These are phyloP conservation scores for Samsoniella hepiali DNA, from an alignment of 2,329 filamentous ascomycete genomes.

Conservation along the genomic window DNA sequence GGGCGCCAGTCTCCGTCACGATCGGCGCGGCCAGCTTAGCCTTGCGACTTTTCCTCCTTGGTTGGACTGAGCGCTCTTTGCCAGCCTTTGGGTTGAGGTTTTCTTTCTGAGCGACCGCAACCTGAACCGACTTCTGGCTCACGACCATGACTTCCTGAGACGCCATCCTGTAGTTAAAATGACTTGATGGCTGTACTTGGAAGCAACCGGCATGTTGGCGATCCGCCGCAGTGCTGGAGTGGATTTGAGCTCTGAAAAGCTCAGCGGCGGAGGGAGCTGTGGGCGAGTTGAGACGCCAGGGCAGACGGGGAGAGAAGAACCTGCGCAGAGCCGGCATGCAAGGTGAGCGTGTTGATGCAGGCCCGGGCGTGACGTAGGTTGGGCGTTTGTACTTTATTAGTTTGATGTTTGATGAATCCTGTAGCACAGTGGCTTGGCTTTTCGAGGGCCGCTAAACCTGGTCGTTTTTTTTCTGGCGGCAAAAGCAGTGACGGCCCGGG, in stretches of 20 bases:
- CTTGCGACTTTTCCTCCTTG: neutral
- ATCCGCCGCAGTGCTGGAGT: neutral
- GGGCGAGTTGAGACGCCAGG: neutral
- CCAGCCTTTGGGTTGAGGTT: neutral
- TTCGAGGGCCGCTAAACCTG: too few relatives aligned
- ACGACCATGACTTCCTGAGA: neutral
- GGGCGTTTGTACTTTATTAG: neutral
- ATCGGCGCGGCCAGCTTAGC: neutral
- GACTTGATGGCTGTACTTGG: neutral
- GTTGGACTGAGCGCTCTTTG: neutral
- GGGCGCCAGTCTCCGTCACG: neutral
- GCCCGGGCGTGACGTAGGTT: too few relatives aligned
- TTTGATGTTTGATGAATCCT: neutral
- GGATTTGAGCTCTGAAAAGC: neutral
- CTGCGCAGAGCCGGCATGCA: conserved; percentile 1
- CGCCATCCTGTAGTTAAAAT: neutral
- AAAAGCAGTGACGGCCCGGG: too few relatives aligned
- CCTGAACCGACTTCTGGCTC: neutral
- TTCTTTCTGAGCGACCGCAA: neutral
- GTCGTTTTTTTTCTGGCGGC: too few relatives aligned
- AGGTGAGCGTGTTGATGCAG: neutral
- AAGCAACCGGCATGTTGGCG: neutral
- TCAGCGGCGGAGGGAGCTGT: neutral
- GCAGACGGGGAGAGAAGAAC: neutral
- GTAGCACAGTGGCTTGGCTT: neutral